Base-by-base conservation (phyloP, 1,139 yeast genomes). In the Wickerhamiella pararugosa region DNA sequence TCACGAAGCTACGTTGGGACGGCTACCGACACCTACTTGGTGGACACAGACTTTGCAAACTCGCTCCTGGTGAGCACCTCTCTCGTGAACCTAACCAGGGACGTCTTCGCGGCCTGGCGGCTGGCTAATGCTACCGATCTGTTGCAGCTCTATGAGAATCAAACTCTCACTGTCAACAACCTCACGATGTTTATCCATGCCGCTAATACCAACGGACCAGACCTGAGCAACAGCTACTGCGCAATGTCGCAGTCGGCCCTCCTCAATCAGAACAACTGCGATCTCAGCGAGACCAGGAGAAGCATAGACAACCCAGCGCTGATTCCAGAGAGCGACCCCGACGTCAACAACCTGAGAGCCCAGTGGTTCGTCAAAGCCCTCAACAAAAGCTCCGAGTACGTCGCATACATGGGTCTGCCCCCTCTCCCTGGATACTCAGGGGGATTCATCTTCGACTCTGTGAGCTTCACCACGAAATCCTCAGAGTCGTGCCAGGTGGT, bases 1-100 rank as follows among this genome's bases (percentile, higher is more conserved):
- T 40, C 51, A 6, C 45, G 45, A 9, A 28, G 43, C 7, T 33
- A 25, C 29, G 34, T 26, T 6, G 8, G 2, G 6, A 28, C 37
- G 5, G 49, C 41, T 11, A 21, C 28, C 8, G 30, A 33, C 5
- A 71, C 82, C 1, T 61, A 65, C 32, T 63, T 81, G 10, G 73
- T 83, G 3, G 95, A 84, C 55, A 64, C 86, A 0, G 96, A 86
- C 59, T 73, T 72, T 52, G 67, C 69, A 21, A 72, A 83, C 40
- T 92, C 83, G 0, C 63, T 84, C 45, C 64, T 86, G 31, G 73
- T 73, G 27, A 78, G 87, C 0, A 77, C 75, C n/a, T 71, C 71
- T 49, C 67, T 44, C 39, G 45, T 49, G 27, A 54, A 52, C 37
- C 44, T 54, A 32, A 39, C 51, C 29, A 47, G 45, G 25, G 51